A percentile compares a stretch with the other conserved stretches of the same genome.
Conservation (phyloP, 2,329 filamentous ascomycete species). For the Colletotrichum tropicale region DNA sequence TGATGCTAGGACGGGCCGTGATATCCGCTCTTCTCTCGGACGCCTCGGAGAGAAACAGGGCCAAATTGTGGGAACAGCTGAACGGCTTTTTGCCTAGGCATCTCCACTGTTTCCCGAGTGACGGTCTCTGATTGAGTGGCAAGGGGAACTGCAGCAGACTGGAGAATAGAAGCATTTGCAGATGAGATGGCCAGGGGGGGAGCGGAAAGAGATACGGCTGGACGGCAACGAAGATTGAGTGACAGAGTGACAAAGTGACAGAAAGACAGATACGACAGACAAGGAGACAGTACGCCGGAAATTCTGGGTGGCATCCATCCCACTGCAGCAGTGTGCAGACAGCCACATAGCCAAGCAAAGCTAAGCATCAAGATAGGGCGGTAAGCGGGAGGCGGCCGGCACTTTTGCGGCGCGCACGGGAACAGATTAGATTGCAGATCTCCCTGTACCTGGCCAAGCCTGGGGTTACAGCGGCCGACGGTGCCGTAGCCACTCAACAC, state of each 20-base stretch:
- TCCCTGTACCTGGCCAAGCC: neutral
- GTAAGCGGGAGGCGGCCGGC: neutral
- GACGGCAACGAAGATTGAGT: neutral
- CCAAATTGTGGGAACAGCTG: neutral
- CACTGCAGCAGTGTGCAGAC: neutral
- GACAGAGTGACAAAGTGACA: neutral
- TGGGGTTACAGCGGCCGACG: neutral
- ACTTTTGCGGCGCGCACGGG: neutral
- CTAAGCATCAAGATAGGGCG: neutral
- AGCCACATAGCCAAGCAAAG: neutral
- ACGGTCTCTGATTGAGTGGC: neutral
- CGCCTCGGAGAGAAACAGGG: slow-evolving; percentile 3
- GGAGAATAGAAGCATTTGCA: neutral
- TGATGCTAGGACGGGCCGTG: slow-evolving; percentile 12
- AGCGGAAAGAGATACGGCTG: neutral
- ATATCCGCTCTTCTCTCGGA: slow-evolving; percentile 7
- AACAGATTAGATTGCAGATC: neutral
- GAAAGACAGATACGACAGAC: neutral
- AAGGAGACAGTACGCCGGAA: neutral
- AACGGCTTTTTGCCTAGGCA: neutral
- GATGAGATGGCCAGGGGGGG: neutral
- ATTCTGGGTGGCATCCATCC: neutral
- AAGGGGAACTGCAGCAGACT: neutral
- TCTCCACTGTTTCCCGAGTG: neutral
- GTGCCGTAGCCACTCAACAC: neutral